A percentile compares a stretch with the other conserved stretches of the same genome.
These are phyloP conservation scores for Verticillium nonalfalfae DNA, from an alignment of 2,329 filamentous ascomycete species.

Conservation along the genomic window DNA sequence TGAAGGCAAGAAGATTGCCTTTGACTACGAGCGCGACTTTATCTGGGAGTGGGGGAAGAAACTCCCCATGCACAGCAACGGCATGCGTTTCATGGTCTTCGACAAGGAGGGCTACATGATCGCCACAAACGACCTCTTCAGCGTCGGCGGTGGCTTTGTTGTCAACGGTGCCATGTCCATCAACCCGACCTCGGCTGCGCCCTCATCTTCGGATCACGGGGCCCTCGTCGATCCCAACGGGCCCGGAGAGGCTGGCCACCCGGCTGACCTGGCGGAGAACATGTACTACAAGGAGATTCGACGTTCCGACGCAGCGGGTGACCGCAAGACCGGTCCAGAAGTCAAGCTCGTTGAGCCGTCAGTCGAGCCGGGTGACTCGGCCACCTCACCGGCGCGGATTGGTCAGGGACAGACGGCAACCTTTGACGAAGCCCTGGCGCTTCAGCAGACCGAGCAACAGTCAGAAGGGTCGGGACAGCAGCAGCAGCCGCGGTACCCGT, in stretches of 20 bases:
- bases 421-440: background rate
- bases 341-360: constrained; percentile 25
- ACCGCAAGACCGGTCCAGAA: constrained; percentile 36
- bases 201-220: constrained; percentile 7
- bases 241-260: constrained; percentile 22
- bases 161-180: constrained; percentile 43
- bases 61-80: constrained; percentile 44
- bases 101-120: constrained; percentile 37
- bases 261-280: constrained; percentile 43
- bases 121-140: constrained; percentile 44
- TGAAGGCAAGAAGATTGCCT: constrained; percentile 37
- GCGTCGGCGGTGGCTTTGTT: constrained; percentile 45
- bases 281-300: constrained; percentile 45
- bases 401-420: background rate
- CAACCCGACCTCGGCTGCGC: constrained; percentile 17
- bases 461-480: constrained; percentile 2
- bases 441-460: background rate
- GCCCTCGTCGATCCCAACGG: constrained; percentile 8
- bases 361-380: background rate
- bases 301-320: constrained; percentile 36
- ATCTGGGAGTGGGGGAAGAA: constrained; percentile 45
- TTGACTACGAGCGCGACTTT: constrained; percentile 42
- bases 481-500: constrained; percentile 36
- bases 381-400: constrained; percentile 1
- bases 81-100: constrained; percentile 45